Conservation (phyloP, 805 yeast genomes). For the Blastobotrys parvus region DNA sequence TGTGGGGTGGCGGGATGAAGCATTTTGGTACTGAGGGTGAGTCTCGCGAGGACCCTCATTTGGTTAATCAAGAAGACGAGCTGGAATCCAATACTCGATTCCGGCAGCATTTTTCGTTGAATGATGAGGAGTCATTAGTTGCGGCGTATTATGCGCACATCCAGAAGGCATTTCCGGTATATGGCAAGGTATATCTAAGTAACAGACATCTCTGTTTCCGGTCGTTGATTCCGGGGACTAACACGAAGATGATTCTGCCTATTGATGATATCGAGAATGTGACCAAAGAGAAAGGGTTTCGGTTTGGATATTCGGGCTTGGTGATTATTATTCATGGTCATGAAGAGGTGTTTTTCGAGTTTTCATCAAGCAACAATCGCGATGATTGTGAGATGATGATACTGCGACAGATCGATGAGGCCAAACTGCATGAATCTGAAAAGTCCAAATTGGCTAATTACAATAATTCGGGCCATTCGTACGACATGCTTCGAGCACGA, state of each 20-base stretch:
- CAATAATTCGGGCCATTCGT: neutral
- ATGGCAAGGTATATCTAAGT: conserved; percentile 77
- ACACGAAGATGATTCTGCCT: conserved; percentile 78
- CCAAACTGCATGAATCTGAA: conserved; percentile 7
- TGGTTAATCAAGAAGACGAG: conserved; percentile 38
- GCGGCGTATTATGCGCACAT: conserved; percentile 67
- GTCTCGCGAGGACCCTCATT: conserved; percentile 23
- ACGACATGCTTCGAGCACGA: conserved; percentile 44
- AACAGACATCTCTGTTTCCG: conserved; percentile 65
- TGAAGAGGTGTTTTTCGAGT: conserved; percentile 72
- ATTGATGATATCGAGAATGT: conserved; percentile 62
- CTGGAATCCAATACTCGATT: conserved; percentile 49
- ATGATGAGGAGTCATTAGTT: conserved; percentile 41
- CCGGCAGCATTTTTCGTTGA: conserved; percentile 56
- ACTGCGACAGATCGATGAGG: conserved; percentile 40
- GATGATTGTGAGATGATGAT: conserved; percentile 59
- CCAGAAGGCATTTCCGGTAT: conserved; percentile 63
- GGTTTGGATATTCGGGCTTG: conserved; percentile 62
- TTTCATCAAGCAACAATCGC: conserved; percentile 34
- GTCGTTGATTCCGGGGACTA: conserved; percentile 67
- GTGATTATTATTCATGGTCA: conserved; percentile 63
- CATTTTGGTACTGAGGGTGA: conserved; percentile 41
- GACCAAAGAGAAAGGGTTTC: conserved; percentile 56
- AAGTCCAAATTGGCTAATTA: neutral
- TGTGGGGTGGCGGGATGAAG: conserved; percentile 54